A percentile compares a stretch with the other conserved stretches of the same genome.
These are phyloP conservation scores for Exophiala dermatitidis DNA, from an alignment of 2,329 filamentous ascomycete genomes.

Conservation along the genomic window DNA sequence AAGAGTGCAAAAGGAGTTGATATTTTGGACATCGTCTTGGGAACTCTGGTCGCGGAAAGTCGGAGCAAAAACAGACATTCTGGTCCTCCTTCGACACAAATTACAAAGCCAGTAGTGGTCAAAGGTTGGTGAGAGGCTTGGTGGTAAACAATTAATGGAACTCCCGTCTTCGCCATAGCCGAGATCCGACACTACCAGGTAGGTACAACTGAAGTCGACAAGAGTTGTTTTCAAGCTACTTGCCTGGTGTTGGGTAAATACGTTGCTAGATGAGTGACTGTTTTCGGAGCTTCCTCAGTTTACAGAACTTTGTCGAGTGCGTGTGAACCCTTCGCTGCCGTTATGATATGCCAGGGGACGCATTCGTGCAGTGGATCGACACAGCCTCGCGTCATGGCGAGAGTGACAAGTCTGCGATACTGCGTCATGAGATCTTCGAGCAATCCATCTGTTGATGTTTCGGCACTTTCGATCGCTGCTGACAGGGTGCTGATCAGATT, in stretches of 20 bases:
- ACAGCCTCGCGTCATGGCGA: constrained; percentile 39
- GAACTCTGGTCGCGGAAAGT: neutral
- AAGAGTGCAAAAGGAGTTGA: neutral
- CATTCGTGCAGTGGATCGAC: constrained; percentile 35
- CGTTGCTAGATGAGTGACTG: no score
- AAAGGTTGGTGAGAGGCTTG: no score
- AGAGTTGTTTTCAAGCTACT: no score
- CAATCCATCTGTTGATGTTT: constrained; percentile 28
- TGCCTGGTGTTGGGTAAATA: no score
- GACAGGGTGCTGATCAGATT: constrained; percentile 35
- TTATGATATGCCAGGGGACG: constrained; percentile 45
- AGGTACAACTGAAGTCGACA: no score
- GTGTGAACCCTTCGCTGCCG: constrained; percentile 34
- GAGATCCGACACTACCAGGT: no score
- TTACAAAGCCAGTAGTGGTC: no score
- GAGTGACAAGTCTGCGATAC: constrained; percentile 40
- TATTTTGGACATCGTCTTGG: neutral
- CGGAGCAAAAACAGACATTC: no score
- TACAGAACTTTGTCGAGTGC: constrained; percentile 19
- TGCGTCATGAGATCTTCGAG: constrained; percentile 39
- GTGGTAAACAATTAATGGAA: no score
- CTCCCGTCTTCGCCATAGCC: no score
- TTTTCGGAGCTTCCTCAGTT: neutral
- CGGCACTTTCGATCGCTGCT: constrained; percentile 15
- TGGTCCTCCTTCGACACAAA: no score